phyloP scores from a whole-genome alignment of 768 basidiomycete species.

The Mrakia frigida region DNA sequence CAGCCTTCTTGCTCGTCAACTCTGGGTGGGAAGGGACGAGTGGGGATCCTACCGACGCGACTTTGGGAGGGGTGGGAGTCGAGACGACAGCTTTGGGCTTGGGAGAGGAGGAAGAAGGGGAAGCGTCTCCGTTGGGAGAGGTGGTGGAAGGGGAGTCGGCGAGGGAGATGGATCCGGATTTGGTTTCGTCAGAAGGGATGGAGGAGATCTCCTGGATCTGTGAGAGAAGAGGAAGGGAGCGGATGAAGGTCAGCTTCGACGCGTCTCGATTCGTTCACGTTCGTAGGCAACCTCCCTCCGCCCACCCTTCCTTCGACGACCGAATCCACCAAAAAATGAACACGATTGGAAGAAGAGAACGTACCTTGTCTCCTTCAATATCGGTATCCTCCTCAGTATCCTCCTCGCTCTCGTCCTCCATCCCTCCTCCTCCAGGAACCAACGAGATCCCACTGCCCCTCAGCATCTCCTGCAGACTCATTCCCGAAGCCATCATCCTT shows the following conservation, averaged over 20 bases:
- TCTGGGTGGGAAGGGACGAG: constrained; percentile 23
- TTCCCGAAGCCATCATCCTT: constrained; percentile 33
- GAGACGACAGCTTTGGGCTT: constrained; percentile 37
- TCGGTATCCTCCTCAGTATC: constrained; percentile 34
- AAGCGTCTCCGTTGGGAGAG: background rate
- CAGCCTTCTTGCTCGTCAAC: constrained; percentile 3
- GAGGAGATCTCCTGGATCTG: constrained; percentile 15
- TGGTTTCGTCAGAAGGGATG: constrained; percentile 9
- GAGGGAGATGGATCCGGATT: constrained; percentile 18
- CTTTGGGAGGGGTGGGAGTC: background rate
- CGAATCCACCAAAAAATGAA: no score
- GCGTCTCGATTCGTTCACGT: background rate
- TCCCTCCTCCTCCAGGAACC: constrained; percentile 10
- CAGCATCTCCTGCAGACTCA: constrained; percentile 27
- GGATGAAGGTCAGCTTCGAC: background rate
- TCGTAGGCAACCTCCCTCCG: background rate
- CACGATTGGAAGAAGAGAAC: background rate
- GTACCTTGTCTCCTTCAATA: constrained; percentile 32
- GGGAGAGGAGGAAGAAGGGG: no score
- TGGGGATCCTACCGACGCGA: constrained; percentile 11
- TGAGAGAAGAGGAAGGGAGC: background rate
- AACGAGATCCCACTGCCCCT: constrained; percentile 26
- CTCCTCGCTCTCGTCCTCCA: constrained; percentile 38
- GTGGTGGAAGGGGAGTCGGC: background rate
- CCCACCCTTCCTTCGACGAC: background rate